These are phyloP conservation scores for Saccharomycopsis hybrid DNA, from an alignment of 1,139 yeast species.

Conservation along the genomic window DNA sequence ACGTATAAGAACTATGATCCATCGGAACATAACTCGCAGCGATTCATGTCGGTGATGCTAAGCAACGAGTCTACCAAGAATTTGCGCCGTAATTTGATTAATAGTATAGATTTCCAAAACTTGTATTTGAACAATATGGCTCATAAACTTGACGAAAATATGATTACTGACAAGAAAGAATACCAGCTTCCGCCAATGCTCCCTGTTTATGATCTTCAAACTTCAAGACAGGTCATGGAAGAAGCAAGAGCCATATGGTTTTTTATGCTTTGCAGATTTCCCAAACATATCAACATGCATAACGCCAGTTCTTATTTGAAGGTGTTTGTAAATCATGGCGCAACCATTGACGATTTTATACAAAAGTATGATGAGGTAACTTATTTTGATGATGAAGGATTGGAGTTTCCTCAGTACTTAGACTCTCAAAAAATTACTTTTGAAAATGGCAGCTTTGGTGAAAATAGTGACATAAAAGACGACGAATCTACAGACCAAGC, in stretches of 20 bases:
- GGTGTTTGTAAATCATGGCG: slow-evolving; percentile 45
- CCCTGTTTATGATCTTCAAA: slow-evolving; percentile 44
- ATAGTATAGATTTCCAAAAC: slow-evolving; percentile 29
- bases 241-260: slow-evolving; percentile 80
- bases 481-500: slow-evolving; percentile 17
- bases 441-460: too few relatives aligned
- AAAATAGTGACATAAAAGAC: slow-evolving; percentile 20
- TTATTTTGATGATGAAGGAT: slow-evolving; percentile 29
- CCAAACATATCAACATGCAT: slow-evolving; percentile 37
- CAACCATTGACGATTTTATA: slow-evolving; percentile 41
- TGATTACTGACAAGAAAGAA: slow-evolving; percentile 14
- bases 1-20: slow-evolving; percentile 43
- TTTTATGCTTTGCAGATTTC: slow-evolving; percentile 39
- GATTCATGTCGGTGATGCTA: slow-evolving; percentile 38
- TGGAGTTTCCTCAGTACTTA: background rate
- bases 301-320: slow-evolving; percentile 48
- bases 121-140: slow-evolving; percentile 23
- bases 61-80: slow-evolving; percentile 40
- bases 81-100: slow-evolving; percentile 42
- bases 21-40: slow-evolving; percentile 20
- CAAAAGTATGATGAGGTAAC: slow-evolving; percentile 46
- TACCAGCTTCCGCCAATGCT: slow-evolving; percentile 51
- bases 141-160: slow-evolving; percentile 24
- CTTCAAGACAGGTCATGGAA: slow-evolving; percentile 44
- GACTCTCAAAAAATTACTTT: background rate